phyloP scores from a whole-genome alignment of 768 basidiomycete species.

The Hypsizygus marmoreus region DNA sequence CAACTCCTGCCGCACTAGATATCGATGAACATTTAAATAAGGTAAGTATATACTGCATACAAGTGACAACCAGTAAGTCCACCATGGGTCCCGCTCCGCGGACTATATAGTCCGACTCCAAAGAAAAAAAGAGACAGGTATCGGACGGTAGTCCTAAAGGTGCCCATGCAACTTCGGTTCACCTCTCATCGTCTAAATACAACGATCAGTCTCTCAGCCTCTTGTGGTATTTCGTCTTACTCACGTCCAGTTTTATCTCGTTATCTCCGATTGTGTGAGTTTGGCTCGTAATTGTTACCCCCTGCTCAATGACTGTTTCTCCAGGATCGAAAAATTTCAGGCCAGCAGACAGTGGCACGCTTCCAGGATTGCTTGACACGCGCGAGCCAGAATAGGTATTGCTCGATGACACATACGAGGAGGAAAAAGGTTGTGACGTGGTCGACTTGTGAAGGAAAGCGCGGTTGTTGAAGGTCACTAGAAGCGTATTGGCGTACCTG shows the following conservation, averaged over 20 bases:
- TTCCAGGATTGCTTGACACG: neutral
- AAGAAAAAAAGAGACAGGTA: too few species aligned
- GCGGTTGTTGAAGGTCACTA: conserved; percentile 18
- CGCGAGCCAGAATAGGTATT: neutral
- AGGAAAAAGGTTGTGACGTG: too few species aligned
- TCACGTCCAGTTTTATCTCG: conserved; percentile 5
- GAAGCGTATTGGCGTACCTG: conserved; percentile 14
- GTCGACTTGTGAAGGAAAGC: conserved; percentile 10
- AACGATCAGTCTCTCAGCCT: too few species aligned
- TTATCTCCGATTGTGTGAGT: conserved; percentile 3
- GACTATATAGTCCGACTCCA: too few species aligned
- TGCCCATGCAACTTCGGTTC: too few species aligned
- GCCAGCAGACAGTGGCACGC: conserved; percentile 1
- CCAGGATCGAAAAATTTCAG: conserved; percentile 2
- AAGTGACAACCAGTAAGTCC: too few species aligned
- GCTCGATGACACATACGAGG: conserved; percentile 6
- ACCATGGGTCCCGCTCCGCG: too few species aligned
- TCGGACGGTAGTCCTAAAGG: too few species aligned
- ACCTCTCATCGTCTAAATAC: too few species aligned
- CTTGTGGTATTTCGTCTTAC: neutral
- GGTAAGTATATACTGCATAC: too few species aligned
- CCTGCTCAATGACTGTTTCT: neutral
- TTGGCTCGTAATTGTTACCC: conserved; percentile 4
- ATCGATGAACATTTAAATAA: too few species aligned
- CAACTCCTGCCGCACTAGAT: too few species aligned